Conservation (phyloP, 2,329 filamentous ascomycete species). For the Claviceps paspali region DNA sequence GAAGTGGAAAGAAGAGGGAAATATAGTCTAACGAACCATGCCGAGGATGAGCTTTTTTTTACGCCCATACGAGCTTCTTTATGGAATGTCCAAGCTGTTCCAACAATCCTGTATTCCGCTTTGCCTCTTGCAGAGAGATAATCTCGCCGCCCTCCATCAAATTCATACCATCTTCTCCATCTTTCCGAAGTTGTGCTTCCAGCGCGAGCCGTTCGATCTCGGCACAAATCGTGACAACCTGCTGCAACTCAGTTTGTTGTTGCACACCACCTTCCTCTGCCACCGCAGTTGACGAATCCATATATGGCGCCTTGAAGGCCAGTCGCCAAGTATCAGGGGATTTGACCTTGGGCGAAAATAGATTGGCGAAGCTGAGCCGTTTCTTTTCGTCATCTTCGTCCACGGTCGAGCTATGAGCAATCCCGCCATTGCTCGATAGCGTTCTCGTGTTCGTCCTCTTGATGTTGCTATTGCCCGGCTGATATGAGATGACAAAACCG, state of each 20-base stretch:
- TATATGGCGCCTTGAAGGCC: constrained; percentile 41
- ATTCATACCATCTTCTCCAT: constrained; percentile 26
- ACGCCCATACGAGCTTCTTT: constrained; percentile 85
- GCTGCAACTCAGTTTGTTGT: constrained; percentile 38
- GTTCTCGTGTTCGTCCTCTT: constrained; percentile 76
- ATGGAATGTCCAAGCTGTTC: constrained; percentile 80
- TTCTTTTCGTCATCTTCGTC: constrained; percentile 11
- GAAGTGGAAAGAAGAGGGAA: background rate
- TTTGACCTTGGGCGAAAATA: constrained; percentile 25
- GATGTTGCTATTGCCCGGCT: constrained; percentile 54
- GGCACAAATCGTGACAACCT: constrained; percentile 50
- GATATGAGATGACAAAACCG: constrained; percentile 68
- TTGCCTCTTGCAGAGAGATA: constrained; percentile 72
- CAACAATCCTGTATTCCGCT: constrained; percentile 68
- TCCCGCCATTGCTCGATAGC: constrained; percentile 38
- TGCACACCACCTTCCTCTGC: constrained; percentile 28
- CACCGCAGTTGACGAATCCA: constrained; percentile 38
- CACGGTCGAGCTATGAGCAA: constrained; percentile 12
- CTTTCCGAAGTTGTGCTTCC: constrained; percentile 26
- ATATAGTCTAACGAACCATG: background rate
- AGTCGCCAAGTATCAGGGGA: constrained; percentile 24
- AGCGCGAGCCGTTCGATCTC: constrained; percentile 60
- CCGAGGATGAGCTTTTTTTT: constrained; percentile 4
- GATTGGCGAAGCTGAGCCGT: constrained; percentile 23
- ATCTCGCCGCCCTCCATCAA: constrained; percentile 51